Evolutionary conservation across 257 asterid species (phyloP), one percentile per base, ranked within the genome.

Genomic region (Solanum peruvianum): DNA sequence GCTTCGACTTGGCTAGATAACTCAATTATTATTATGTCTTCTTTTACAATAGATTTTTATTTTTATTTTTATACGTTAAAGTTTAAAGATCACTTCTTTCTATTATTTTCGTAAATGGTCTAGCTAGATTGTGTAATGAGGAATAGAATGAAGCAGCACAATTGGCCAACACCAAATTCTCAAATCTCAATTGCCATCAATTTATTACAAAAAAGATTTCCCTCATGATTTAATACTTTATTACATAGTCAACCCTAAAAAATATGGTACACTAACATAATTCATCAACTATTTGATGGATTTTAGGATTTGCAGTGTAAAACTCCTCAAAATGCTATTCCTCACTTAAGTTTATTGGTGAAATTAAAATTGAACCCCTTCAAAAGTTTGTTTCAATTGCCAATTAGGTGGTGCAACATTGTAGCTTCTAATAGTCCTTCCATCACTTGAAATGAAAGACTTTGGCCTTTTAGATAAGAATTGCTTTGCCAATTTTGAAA

Each of bases 401-500:
- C 94, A 94, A 4, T 85, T 86, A 2, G 88, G 82, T 0, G 97
- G 88, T 3, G 93, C 93, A 6, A 60, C 90, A 60, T 94, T 86
- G 89, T 93, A 49, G 92, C 88, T 91, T 2, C 90, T 93, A 7
- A 94, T 10, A 7, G 93, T 93, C 47, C 94, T 70, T 11, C 94
- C 95, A 21, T 94, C 95, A 33, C 92, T n/a, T n/a, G n/a, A n/a
- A n/a, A n/a, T n/a, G n/a, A n/a, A n/a, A n/a, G n/a, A n/a, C n/a
- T n/a, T n/a, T n/a, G n/a, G n/a, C n/a, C 90, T 73, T 87, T 89
- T 66, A 94, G 86, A 84, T 91, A 44, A 4, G 91, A 67, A 88
- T 94, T 94, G 91, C 94, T 94, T 62, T 94, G 97, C 97, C 94
- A 94, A 27, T 94, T 94, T 42, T 94, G 94, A 49, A 94, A 95